Conservation (phyloP, 108 stramenopile genomes). For the Cyclotella distinguenda region DNA sequence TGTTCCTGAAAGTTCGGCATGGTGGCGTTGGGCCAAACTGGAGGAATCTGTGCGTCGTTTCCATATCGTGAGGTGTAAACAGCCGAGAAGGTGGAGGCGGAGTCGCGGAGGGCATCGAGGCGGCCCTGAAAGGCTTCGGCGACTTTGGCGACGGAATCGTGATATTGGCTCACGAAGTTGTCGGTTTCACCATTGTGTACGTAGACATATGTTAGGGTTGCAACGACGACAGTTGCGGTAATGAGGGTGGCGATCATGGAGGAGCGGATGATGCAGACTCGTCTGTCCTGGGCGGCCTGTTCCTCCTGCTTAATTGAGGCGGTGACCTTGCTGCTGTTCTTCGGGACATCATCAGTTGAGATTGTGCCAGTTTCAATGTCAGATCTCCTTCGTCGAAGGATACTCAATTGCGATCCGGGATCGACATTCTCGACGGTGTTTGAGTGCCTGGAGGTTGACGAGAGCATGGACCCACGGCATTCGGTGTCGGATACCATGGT, state of each 20-base stretch:
- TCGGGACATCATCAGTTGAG: no score
- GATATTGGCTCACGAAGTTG: constrained; percentile 32
- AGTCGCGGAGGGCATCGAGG: constrained; percentile 35
- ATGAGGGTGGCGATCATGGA: constrained; percentile 30
- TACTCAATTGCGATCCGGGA: no score
- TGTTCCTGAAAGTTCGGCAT: constrained; percentile 50
- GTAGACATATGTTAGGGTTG: constrained; percentile 23
- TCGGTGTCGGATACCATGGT: no score
- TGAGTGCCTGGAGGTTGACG: no score
- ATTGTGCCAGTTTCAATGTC: no score
- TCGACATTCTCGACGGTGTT: no score
- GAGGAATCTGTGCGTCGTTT: neutral
- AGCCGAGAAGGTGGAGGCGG: constrained; percentile 35
- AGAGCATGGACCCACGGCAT: no score
- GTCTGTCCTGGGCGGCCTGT: constrained; percentile 17
- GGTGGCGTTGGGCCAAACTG: constrained; percentile 59
- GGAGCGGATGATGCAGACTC: constrained; percentile 31
- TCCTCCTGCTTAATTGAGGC: constrained; percentile 4
- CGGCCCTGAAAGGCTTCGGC: constrained; percentile 45
- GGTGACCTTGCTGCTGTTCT: no score
- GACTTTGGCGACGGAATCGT: constrained; percentile 44
- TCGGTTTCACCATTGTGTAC: constrained; percentile 22
- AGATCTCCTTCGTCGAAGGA: no score
- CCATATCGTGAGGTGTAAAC: constrained; percentile 50
- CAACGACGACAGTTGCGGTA: constrained; percentile 26